Evolutionary conservation across 768 basidiomycete genomes (phyloP).

Genomic region (Tylopilus felleus): DNA sequence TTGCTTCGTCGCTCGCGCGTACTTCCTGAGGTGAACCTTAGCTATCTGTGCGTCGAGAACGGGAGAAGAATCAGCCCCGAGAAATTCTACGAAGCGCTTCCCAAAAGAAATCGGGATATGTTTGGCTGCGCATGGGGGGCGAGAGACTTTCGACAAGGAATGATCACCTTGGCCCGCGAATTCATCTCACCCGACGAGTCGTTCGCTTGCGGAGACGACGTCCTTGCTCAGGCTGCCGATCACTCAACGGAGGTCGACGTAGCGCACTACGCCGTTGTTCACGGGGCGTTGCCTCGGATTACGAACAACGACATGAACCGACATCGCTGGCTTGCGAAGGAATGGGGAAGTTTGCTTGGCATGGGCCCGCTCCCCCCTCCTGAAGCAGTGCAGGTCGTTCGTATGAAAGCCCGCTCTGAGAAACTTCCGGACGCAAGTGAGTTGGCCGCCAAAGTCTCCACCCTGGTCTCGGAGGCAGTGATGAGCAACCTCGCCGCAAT

Average conservation of each 20-base stretch:
- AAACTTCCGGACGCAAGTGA: too few species aligned
- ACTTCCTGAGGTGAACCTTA: neutral
- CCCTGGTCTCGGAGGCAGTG: too few species aligned
- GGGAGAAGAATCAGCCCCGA: neutral
- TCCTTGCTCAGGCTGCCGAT: neutral
- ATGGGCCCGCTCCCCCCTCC: neutral
- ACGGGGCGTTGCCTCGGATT: neutral
- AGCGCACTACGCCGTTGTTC: neutral
- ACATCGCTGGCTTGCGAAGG: neutral
- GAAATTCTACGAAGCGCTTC: neutral
- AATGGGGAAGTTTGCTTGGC: neutral
- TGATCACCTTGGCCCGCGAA: neutral
- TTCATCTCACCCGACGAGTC: constrained; percentile 1
- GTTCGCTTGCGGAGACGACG: neutral
- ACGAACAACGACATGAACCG: neutral
- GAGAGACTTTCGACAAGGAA: constrained; percentile 4
- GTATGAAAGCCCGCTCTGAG: too few species aligned
- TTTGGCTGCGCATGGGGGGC: constrained; percentile 1
- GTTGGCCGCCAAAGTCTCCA: too few species aligned
- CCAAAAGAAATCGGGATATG: neutral
- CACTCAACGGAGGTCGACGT: neutral
- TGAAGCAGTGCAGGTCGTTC: neutral
- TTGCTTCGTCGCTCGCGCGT: neutral
- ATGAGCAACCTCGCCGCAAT: too few species aligned
- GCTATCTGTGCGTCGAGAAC: constrained; percentile 4